Evolutionary conservation across 306 rosid genomes (phyloP), one percentile per base, ranked within the genome.

Genomic region (Fagus sylvatica): DNA sequence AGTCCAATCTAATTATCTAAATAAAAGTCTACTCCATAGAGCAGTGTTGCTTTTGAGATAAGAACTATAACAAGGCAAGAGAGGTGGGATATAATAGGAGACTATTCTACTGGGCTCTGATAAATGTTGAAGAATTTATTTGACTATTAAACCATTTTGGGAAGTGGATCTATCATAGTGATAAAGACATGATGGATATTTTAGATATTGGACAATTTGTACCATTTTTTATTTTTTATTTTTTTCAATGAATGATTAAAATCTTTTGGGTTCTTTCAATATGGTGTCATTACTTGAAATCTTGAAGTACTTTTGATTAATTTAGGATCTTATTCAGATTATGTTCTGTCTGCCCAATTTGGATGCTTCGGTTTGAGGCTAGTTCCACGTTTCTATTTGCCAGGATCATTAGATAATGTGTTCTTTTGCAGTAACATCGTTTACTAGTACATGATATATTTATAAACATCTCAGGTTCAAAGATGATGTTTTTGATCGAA

Each of bases 401-500:
- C 8, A 46, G 13, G 51, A 46, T 43, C 2, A 8, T 8, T 42
- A 42, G 15, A 46, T 10, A 46, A 46, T 46, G 2, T 46, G 51
- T 46, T 46, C 32, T 10, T 7, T 28, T 57, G 65, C 36, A 57
- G 1, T 28, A 57, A 10, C 37, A 0, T 57, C 37, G 3, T 57
- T 9, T 1, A 57, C 7, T 28, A 19, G 65, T 32, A 7, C 65
- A 3, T 10, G 65, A 28, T 28, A 57, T 57, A 3, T 28, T 57
- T 9, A 0, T 28, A 1, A 57, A 30, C 4, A 5, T 15, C 64
- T 57, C 64, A 89, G 90, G 84, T 87, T 28, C 33, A 57, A 82
- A 1, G 15, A 79, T 13, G 93, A 90, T 40, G 22, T 5, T 33
- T 73, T 70, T 34, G 94, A 90, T 80, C 84, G 94, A 16, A 34